Conservation (phyloP, 192 early-diverging fungal species). For the Dissophora globulifera region DNA sequence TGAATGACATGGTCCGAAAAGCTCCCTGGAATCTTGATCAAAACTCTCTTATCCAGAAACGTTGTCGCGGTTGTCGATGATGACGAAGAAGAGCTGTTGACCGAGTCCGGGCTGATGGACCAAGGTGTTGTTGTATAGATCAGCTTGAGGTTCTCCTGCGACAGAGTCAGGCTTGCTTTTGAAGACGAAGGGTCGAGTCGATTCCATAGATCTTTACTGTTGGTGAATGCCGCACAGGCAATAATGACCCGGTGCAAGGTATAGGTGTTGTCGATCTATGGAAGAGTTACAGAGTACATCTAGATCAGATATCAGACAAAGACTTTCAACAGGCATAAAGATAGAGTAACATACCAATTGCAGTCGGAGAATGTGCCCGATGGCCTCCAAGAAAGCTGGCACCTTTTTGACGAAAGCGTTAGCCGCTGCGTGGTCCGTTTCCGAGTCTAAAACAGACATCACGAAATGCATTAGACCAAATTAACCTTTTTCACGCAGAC, state of each 20-base stretch:
- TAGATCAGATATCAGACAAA: too few species aligned
- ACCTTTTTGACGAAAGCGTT: slow-evolving; percentile 7
- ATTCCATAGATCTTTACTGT: slow-evolving; percentile 35
- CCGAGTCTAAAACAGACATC: too few species aligned
- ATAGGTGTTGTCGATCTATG: slow-evolving; percentile 37
- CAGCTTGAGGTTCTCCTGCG: slow-evolving; percentile 13
- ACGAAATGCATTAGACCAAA: too few species aligned
- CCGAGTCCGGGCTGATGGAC: not conserved
- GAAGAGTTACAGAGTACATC: too few species aligned
- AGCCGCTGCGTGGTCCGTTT: not conserved
- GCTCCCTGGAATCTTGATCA: slow-evolving; percentile 27
- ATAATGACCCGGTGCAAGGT: slow-evolving; percentile 34
- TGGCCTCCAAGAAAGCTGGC: slow-evolving; percentile 1
- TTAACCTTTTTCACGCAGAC: too few species aligned
- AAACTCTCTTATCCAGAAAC: too few species aligned
- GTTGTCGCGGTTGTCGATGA: not conserved
- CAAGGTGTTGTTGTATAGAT: slow-evolving; percentile 26
- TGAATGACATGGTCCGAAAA: slow-evolving; percentile 39
- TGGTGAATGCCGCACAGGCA: slow-evolving; percentile 41
- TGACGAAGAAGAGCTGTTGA: too few species aligned
- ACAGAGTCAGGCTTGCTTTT: not conserved
- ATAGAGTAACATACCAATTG: slow-evolving; percentile 14
- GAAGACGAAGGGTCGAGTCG: not conserved
- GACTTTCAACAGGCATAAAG: too few species aligned
- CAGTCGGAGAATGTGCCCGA: slow-evolving; percentile 14